These are phyloP conservation scores for Tephrocybe sp. DNA, from an alignment of 768 basidiomycete genomes.

Conservation along the genomic window DNA sequence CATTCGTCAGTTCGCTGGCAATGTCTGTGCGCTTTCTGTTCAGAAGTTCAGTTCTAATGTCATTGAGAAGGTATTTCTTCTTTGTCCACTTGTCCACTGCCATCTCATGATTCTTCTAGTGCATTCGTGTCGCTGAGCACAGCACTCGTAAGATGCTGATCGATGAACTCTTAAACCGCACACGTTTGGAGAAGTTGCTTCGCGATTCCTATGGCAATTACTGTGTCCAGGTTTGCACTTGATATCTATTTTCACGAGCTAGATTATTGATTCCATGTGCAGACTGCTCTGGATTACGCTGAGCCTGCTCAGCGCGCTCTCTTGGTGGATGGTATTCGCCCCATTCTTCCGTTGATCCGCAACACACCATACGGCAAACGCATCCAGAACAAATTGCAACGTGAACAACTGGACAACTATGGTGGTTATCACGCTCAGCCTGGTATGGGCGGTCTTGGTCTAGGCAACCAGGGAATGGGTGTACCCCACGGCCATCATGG, in stretches of 20 bases:
- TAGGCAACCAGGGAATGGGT: conserved; percentile 57
- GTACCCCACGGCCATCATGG: conserved; percentile 30
- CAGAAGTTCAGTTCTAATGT: conserved; percentile 99
- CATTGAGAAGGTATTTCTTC: conserved; percentile 77
- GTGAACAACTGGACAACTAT: conserved; percentile 81
- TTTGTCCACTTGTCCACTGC: neutral
- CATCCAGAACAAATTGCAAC: conserved; percentile 97
- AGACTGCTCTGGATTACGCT: conserved; percentile 98
- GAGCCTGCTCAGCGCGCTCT: conserved; percentile 91
- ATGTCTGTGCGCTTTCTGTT: conserved; percentile 95
- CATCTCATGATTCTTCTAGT: conserved; percentile 35
- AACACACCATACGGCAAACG: conserved; percentile 99
- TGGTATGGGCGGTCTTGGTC: conserved; percentile 56
- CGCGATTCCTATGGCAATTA: conserved; percentile 97
- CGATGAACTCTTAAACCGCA: conserved; percentile 92
- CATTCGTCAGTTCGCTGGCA: conserved; percentile 96
- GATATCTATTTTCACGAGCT: neutral
- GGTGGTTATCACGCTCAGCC: conserved; percentile 63
- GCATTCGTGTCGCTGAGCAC: conserved; percentile 94
- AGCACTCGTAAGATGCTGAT: conserved; percentile 92
- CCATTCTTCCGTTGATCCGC: conserved; percentile 96
- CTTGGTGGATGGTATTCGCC: conserved; percentile 96
- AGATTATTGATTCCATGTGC: conserved; percentile 15
- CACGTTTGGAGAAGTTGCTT: conserved; percentile 91
- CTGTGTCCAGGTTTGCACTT: conserved; percentile 70